Evolutionary conservation across 164 flowering plant genomes (phyloP), one percentile per base, ranked within the genome.

Genomic region (Santalum album): DNA sequence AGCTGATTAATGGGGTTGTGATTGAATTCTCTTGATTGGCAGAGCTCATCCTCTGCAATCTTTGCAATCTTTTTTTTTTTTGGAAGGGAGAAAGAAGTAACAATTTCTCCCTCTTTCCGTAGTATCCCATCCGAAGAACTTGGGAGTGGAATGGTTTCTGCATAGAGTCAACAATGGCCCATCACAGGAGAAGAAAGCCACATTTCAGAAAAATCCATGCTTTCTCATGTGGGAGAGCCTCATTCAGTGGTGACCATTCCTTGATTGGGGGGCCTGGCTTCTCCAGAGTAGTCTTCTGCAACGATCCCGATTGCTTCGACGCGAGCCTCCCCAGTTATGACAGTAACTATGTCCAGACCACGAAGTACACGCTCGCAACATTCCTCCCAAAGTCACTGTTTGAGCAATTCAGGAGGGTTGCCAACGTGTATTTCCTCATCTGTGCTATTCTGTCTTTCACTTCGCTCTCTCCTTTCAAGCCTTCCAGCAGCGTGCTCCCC

Each of bases 391-490:
- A 81, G 56, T 71, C 96, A 2, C 51, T 87, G 70, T 87, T 82
- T 52, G 96, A 87, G 77, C 96, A 87, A 61, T 87, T 87, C 65
- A 72, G 96, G 67, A 66, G 96, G 47, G 89, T 78, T 27, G 96
- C 96, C 42, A 87, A 87, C 55, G 14, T 84, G 0, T 87, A 80
- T 59, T 87, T 87, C 65, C 86, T 87, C 39, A 1, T 82, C 7
- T 65, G 73, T 56, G 87, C 75, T 1, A 60, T 74, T n/a, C 38
- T 87, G 56, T 69, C 91, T 10, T 84, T 87, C 75, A 82, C 89
- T 0, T 75, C 84, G 0, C 73, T 84, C 7, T 66, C 89, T 10
- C 96, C 96, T 59, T 84, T 76, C 67, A 55, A 80, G 0, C 68
- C 83, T 26, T 35, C 75, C 56, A 87, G 90, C 53, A 69, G 69